phyloP scores from a whole-genome alignment of 2,329 filamentous ascomycete species.

The Microcera coccophila region DNA sequence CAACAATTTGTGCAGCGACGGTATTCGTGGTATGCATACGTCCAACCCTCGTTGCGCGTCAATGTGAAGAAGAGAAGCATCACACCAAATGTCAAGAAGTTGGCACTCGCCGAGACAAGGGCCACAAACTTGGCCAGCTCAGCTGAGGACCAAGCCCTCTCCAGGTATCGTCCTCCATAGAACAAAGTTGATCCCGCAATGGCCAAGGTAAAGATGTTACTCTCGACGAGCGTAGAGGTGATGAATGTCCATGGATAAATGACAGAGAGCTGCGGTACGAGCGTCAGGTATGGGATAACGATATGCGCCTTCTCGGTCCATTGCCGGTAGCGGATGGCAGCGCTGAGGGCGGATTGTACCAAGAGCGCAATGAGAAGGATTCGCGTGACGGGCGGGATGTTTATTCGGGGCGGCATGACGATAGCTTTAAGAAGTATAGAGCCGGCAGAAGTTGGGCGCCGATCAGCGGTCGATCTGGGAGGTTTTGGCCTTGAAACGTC shows the following conservation, averaged over 20 bases:
- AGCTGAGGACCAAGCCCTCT: conserved; percentile 88
- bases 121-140: conserved; percentile 90
- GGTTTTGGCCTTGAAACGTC: no score
- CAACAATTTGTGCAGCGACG: background rate
- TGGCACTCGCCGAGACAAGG: conserved; percentile 74
- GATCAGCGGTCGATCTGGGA: no score
- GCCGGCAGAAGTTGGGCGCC: background rate
- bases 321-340: conserved; percentile 69
- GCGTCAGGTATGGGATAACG: conserved; percentile 79
- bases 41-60: conserved; percentile 62
- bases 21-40: conserved; percentile 55
- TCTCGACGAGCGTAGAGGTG: conserved; percentile 83
- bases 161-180: conserved; percentile 90
- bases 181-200: conserved; percentile 77
- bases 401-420: conserved; percentile 76
- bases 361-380: conserved; percentile 71
- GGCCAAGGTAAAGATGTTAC: conserved; percentile 81
- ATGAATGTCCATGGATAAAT: conserved; percentile 92
- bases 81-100: conserved; percentile 67
- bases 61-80: conserved; percentile 72
- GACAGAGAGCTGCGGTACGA: conserved; percentile 78
- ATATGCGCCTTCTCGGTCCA: conserved; percentile 61
- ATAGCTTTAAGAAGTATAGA: conserved; percentile 12
- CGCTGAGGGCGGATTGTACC: conserved; percentile 77
- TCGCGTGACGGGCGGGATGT: conserved; percentile 87